Percentiles rank a stretch among this genome's conserved stretches.
Evolutionary conservation across 768 basidiomycete species (phyloP).

Genomic region (Termitomyces sp.): DNA sequence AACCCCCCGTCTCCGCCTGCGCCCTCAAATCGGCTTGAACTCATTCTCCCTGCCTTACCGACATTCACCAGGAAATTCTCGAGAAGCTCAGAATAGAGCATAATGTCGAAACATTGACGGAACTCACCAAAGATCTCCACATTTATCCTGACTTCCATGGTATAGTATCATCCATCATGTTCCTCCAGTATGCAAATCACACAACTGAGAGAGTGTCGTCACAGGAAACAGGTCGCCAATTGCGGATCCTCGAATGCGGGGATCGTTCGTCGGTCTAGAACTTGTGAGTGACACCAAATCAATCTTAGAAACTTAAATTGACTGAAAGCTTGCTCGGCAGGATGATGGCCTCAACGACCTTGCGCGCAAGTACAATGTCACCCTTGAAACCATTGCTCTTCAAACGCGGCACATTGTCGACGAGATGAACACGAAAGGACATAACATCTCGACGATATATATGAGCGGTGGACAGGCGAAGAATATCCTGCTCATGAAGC

Average conservation of each 20-base stretch:
- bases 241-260: slow-evolving; percentile 93
- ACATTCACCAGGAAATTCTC: slow-evolving; percentile 71
- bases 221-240: slow-evolving; percentile 94
- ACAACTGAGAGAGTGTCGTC: neutral
- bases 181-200: neutral
- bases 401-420: slow-evolving; percentile 95
- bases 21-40: no score
- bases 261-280: slow-evolving; percentile 82
- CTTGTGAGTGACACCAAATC: slow-evolving; percentile 39
- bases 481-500: slow-evolving; percentile 82
- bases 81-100: slow-evolving; percentile 56
- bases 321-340: slow-evolving; percentile 23
- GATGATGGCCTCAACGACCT: slow-evolving; percentile 75
- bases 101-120: slow-evolving; percentile 58
- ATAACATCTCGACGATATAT: slow-evolving; percentile 77
- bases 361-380: slow-evolving; percentile 84
- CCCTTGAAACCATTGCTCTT: slow-evolving; percentile 89
- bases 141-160: slow-evolving; percentile 96
- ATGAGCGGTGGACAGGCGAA: slow-evolving; percentile 93
- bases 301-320: neutral
- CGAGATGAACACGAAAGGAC: slow-evolving; percentile 80
- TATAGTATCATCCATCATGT: slow-evolving; percentile 21
- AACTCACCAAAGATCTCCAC: slow-evolving; percentile 86
- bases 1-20: no score
- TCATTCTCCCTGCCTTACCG: no score